Evolutionary conservation across 2,329 filamentous ascomycete genomes (phyloP).

Genomic region (Rhynchosporium secalis): DNA sequence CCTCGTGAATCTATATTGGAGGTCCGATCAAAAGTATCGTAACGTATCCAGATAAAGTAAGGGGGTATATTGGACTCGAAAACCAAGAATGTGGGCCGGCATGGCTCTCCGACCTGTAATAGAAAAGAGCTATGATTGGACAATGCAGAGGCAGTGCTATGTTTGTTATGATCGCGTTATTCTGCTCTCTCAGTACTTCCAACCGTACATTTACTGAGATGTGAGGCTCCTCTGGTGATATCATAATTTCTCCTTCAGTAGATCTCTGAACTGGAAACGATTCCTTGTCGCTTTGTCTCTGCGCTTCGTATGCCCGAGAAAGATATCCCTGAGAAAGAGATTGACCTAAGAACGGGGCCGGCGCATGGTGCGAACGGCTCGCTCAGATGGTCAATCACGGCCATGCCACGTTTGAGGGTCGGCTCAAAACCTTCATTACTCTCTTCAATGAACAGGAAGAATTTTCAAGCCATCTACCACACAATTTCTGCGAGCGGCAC

Average conservation of each 20-base stretch:
- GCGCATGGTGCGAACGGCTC: neutral
- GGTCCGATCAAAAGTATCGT: neutral
- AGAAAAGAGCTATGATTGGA: neutral
- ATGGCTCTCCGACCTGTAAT: slow-evolving; percentile 10
- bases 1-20: slow-evolving; percentile 6
- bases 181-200: neutral
- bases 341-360: neutral
- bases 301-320: neutral
- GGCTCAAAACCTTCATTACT: slow-evolving; percentile 6
- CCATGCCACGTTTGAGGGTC: neutral
- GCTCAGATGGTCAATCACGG: neutral
- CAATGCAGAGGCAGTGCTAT: neutral
- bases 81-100: slow-evolving; percentile 11
- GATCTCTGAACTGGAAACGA: neutral
- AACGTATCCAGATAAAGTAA: neutral
- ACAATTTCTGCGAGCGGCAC: neutral
- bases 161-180: neutral
- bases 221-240: neutral
- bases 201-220: neutral
- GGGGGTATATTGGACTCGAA: slow-evolving; percentile 3
- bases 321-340: neutral
- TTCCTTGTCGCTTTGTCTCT: neutral
- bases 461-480: slow-evolving; percentile 10
- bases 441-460: neutral
- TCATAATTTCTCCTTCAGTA: neutral